phyloP scores from a whole-genome alignment of 495 filamentous ascomycete species.

The Niebla homalea region DNA sequence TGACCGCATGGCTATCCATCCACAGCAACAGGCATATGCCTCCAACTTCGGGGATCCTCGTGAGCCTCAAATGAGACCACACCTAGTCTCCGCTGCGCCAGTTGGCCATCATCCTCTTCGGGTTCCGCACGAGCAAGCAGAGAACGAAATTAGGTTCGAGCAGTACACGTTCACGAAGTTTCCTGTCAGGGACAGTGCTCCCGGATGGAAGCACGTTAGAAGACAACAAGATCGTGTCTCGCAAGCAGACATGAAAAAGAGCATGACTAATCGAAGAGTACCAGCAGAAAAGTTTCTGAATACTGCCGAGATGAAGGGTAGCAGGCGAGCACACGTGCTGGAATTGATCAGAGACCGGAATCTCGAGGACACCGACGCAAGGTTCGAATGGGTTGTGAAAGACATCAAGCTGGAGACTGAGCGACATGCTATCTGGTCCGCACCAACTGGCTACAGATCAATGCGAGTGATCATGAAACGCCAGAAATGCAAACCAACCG shows the following conservation, averaged over 20 bases:
- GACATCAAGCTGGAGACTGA: constrained; percentile 6
- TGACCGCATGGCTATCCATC: neutral
- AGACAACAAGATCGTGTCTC: constrained; percentile 3
- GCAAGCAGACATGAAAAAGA: constrained; percentile 7
- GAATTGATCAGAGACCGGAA: constrained; percentile 10
- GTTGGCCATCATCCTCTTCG: neutral
- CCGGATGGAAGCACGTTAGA: constrained; percentile 4
- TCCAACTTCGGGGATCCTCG: too few species aligned
- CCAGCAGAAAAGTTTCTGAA: constrained; percentile 1
- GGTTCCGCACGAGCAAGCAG: neutral
- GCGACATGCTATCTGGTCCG: neutral
- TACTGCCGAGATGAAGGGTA: constrained; percentile 7
- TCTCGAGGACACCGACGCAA: neutral
- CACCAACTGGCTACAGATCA: neutral
- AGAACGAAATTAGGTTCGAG: neutral
- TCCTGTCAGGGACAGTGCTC: neutral
- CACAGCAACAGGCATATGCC: neutral
- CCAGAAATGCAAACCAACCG: neutral
- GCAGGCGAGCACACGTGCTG: constrained; percentile 10
- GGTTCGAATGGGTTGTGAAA: constrained; percentile 8
- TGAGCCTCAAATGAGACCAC: neutral
- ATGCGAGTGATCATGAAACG: constrained; percentile 14
- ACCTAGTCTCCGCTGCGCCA: neutral
- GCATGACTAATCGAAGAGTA: neutral
- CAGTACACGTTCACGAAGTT: neutral